Evolutionary conservation across 352 stramenopile genomes (phyloP).

Genomic region (Globisporangium paroecandrum): DNA sequence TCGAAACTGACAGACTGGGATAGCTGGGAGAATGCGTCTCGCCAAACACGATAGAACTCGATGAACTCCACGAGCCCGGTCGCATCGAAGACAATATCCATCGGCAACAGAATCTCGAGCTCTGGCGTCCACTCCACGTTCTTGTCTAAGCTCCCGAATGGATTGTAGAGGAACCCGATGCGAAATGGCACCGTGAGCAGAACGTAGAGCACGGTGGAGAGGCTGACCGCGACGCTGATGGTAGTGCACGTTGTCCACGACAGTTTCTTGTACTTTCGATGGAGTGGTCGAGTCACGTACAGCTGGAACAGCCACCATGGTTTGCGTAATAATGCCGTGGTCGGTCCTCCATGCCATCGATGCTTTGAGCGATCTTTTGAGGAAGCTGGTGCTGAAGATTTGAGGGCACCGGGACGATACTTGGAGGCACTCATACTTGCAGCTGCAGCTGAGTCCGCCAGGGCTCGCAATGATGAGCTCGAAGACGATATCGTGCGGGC

Average conservation of each 20-base stretch:
- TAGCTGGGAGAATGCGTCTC: constrained; percentile 34
- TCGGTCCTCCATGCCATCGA: background rate
- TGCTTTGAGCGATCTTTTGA: background rate
- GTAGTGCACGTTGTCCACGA: constrained; percentile 47
- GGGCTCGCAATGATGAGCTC: background rate
- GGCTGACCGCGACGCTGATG: constrained; percentile 22
- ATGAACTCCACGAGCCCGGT: constrained; percentile 46
- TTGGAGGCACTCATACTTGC: background rate
- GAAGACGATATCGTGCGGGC: constrained; percentile 2
- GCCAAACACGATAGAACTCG: constrained; percentile 37
- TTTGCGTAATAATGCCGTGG: background rate
- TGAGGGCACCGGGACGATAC: background rate
- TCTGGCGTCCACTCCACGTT: constrained; percentile 32
- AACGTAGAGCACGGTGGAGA: constrained; percentile 41
- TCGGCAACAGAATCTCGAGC: constrained; percentile 32
- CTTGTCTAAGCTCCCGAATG: constrained; percentile 21
- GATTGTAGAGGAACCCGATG: constrained; percentile 69
- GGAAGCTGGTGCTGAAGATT: background rate
- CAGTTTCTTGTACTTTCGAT: constrained; percentile 30
- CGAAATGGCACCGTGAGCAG: constrained; percentile 57
- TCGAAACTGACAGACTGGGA: constrained; percentile 38
- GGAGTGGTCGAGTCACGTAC: constrained; percentile 25
- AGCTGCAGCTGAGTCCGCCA: background rate
- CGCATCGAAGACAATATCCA: constrained; percentile 42
- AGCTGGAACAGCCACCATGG: constrained; percentile 14